A percentile compares a stretch with the other conserved stretches of the same genome.
Conservation (phyloP, 306 rosid genomes). For the Malus sieversii region DNA sequence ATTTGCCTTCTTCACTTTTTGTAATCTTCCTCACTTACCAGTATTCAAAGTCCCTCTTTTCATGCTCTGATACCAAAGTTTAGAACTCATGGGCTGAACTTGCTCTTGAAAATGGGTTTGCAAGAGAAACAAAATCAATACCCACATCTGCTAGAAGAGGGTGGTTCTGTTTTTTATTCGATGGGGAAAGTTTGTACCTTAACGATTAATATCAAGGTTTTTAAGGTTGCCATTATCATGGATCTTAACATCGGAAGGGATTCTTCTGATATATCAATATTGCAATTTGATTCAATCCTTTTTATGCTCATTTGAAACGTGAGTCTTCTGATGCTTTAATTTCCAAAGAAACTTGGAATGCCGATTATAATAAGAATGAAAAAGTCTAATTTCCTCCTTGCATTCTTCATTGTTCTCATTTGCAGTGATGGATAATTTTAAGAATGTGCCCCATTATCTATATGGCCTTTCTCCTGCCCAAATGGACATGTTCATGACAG, state of each 20-base stretch:
- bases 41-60: not conserved
- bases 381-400: not conserved
- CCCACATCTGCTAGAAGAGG: not conserved
- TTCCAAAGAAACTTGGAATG: not conserved
- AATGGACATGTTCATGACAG: constrained; percentile 91
- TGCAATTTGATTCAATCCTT: not conserved
- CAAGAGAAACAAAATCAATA: not conserved
- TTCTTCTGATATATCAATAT: not conserved
- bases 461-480: constrained; percentile 87
- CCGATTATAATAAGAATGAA: not conserved
- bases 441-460: constrained; percentile 60
- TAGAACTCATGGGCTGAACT: not conserved
- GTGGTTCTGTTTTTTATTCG: not conserved
- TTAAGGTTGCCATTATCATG: not conserved
- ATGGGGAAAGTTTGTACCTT: not conserved
- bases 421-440: constrained; percentile 76
- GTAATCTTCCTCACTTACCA: not conserved
- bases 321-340: not conserved
- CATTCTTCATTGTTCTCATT: constrained; percentile 10
- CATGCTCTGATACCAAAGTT: not conserved
- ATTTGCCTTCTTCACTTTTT: not conserved
- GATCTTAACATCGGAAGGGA: not conserved
- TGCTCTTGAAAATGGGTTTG: not conserved
- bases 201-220: not conserved
- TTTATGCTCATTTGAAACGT: not conserved